Evolutionary conservation across 2,329 filamentous ascomycete species (phyloP).

Genomic region (Colletotrichum sojae): DNA sequence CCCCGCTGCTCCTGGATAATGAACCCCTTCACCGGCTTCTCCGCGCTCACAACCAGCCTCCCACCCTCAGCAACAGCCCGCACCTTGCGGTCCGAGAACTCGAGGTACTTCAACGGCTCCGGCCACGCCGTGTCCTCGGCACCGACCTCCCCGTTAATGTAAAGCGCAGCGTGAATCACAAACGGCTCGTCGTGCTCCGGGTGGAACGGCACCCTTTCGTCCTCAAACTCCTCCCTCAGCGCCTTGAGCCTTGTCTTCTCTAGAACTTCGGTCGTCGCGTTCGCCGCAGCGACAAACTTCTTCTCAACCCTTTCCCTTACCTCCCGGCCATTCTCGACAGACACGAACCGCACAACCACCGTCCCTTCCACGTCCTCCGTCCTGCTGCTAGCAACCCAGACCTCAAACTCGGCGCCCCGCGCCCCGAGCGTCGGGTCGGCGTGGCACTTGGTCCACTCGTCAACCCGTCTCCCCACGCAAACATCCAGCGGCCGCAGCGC

Average conservation of each 20-base stretch:
- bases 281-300: constrained; percentile 49
- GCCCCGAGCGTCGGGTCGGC: constrained; percentile 56
- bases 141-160: constrained; percentile 54
- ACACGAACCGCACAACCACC: constrained; percentile 57
- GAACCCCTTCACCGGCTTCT: constrained; percentile 70
- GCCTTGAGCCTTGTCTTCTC: constrained; percentile 48
- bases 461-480: constrained; percentile 63
- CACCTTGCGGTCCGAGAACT: constrained; percentile 61
- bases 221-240: constrained; percentile 33
- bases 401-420: constrained; percentile 57
- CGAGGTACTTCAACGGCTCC: constrained; percentile 73
- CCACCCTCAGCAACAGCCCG: constrained; percentile 46
- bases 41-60: constrained; percentile 49
- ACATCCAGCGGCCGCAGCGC: constrained; percentile 73
- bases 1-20: constrained; percentile 64
- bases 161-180: constrained; percentile 63
- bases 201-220: constrained; percentile 49
- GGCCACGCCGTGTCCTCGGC: constrained; percentile 71
- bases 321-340: constrained; percentile 56
- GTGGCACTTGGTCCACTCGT: constrained; percentile 61
- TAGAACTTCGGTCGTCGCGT: constrained; percentile 57
- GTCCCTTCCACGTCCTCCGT: constrained; percentile 44
- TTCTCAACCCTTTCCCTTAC: constrained; percentile 46
- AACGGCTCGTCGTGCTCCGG: constrained; percentile 57
- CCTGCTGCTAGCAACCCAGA: constrained; percentile 58